Evolutionary conservation across 768 basidiomycete species (phyloP).

Genomic region (Suillus cothurnatus): DNA sequence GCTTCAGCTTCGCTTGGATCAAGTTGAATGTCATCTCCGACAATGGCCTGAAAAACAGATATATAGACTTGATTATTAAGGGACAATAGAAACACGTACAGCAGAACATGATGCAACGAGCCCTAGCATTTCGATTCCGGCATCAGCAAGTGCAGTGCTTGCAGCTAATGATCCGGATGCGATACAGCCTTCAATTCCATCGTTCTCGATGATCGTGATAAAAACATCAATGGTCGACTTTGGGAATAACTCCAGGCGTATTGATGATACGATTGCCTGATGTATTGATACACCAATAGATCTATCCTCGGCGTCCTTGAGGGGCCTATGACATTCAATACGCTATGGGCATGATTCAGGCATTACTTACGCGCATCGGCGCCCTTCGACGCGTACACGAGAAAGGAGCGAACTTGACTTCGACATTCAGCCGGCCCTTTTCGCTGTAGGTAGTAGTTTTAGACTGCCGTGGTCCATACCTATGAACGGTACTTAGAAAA

Average conservation of each 20-base stretch:
- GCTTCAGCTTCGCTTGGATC: constrained; percentile 82
- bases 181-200: constrained; percentile 88
- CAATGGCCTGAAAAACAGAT: constrained; percentile 46
- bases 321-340: constrained; percentile 9
- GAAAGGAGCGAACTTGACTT: constrained; percentile 97
- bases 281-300: constrained; percentile 81
- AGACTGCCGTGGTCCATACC: constrained; percentile 85
- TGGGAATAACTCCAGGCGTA: constrained; percentile 88
- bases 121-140: constrained; percentile 90
- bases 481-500: constrained; percentile 26
- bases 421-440: constrained; percentile 86
- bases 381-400: constrained; percentile 77
- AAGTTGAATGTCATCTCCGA: constrained; percentile 65
- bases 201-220: constrained; percentile 87
- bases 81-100: constrained; percentile 43
- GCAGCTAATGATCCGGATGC: constrained; percentile 86
- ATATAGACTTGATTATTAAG: constrained; percentile 11
- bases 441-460: constrained; percentile 84
- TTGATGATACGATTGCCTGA: constrained; percentile 81
- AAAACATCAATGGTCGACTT: constrained; percentile 94
- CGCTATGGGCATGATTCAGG: background rate
- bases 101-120: constrained; percentile 84
- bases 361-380: constrained; percentile 75
- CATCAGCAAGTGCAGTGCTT: constrained; percentile 88
- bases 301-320: constrained; percentile 92